phyloP scores from a whole-genome alignment of 345 rosid genomes.

The Streptanthus diversifolius region DNA sequence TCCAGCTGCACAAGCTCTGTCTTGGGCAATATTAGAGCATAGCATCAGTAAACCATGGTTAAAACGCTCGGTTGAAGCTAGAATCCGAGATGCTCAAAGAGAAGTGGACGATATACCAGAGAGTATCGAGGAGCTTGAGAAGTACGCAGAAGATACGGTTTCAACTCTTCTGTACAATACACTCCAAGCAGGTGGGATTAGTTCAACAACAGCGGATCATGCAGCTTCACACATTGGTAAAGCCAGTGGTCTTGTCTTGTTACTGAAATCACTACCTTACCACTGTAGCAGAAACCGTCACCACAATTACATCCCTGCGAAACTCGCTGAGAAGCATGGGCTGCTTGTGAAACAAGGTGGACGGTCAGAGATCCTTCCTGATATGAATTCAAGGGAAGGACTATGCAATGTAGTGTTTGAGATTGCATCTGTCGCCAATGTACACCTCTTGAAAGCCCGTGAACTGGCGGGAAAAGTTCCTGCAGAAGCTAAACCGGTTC shows the following conservation, averaged over 20 bases:
- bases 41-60: constrained; percentile 77
- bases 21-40: constrained; percentile 63
- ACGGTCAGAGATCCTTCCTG: constrained; percentile 50
- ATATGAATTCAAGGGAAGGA: constrained; percentile 59
- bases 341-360: constrained; percentile 63
- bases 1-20: constrained; percentile 74
- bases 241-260: constrained; percentile 84
- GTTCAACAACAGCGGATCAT: constrained; percentile 75
- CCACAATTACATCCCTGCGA: constrained; percentile 55
- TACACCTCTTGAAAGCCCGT: constrained; percentile 78
- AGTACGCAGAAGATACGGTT: constrained; percentile 76
- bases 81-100: constrained; percentile 67
- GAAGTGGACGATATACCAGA: constrained; percentile 65
- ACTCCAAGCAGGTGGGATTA: constrained; percentile 84
- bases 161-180: constrained; percentile 77
- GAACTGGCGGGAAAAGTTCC: constrained; percentile 63
- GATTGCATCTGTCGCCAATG: constrained; percentile 84
- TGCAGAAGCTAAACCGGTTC: constrained; percentile 62
- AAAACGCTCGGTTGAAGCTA: constrained; percentile 83
- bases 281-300: constrained; percentile 75
- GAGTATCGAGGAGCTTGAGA: constrained; percentile 67
- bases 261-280: constrained; percentile 74
- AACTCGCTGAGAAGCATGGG: constrained; percentile 73
- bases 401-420: constrained; percentile 67
- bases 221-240: constrained; percentile 92